Base-by-base conservation (phyloP, 768 basidiomycete species). In the Pleurotus ostreatus region DNA sequence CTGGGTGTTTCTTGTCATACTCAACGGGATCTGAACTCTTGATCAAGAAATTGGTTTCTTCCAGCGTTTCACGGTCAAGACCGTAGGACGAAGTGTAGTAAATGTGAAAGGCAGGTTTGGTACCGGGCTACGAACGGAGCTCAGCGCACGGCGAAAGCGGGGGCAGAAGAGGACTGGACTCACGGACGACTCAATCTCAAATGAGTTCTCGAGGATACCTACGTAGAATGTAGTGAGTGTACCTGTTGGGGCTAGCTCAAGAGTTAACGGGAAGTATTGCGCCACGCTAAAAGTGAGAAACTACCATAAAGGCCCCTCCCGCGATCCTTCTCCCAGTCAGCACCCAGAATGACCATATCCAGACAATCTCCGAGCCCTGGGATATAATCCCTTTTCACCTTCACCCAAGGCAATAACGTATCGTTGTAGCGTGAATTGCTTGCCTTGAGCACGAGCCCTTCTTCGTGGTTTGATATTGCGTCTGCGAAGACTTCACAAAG, bases 311-410 rank as follows among this genome's bases (percentile, higher is more conserved):
- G 74, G 52, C 88, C 86, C 53, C 91, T 71, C 2, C 79, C 94
- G 7, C 94, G 78, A 37, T 86, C 79, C 64, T 85, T 86, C 55
- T 92, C 88, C 90, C 92, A 94, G 0, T 79, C 72, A 16, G 85
- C 92, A 1, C 83, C 94, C 16, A 96, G 70, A 34, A 96, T 65
- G 3, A 84, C 84, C 56, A 96, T 77, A 66, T 94, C 92, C 13
- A 94, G 61, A 4, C 82, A 79, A 67, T 98, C 94, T 0, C 92
- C 92, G 45, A 88, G 78, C 3, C 88, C 88, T 1, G 85, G 84
- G 39, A 98, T 92, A 59, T 96, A 96, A 66, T 98, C 94, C 64
- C 79, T 84, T 74, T 94, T 92, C 48, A 92, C 63, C 71, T 97
- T 96, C 25, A 94, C 85, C 93, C 94, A 96, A 13, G 86, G 86